phyloP scores from a whole-genome alignment of 345 rosid species.

The Salix brachista region DNA sequence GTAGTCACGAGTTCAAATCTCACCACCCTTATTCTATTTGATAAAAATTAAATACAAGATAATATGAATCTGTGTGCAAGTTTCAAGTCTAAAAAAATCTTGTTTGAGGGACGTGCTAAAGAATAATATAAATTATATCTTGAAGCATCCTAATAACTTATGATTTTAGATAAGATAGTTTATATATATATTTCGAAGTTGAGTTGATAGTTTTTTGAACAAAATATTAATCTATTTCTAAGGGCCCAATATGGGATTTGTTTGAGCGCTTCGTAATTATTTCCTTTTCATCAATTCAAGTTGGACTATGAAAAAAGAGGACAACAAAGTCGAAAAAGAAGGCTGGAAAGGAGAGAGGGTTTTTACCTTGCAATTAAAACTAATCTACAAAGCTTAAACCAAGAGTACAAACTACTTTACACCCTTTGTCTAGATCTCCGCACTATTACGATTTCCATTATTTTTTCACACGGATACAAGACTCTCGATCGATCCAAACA shows the following conservation, averaged over 20 bases:
- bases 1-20: too few relatives aligned
- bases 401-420: slow-evolving; percentile 26
- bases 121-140: too few relatives aligned
- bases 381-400: slow-evolving; percentile 1
- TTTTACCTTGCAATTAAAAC: slow-evolving; percentile 42
- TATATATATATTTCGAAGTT: background rate
- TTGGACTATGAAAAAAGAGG: slow-evolving; percentile 25
- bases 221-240: slow-evolving; percentile 10
- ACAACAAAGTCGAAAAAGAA: slow-evolving; percentile 34
- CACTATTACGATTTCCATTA: too few relatives aligned
- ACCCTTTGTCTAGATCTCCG: slow-evolving; percentile 1
- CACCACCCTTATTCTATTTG: too few relatives aligned
- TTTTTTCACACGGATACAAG: background rate
- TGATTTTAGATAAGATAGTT: too few relatives aligned
- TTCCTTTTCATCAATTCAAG: slow-evolving; percentile 24
- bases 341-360: slow-evolving; percentile 24
- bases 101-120: fast-evolving
- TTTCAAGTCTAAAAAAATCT: too few relatives aligned
- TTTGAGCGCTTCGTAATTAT: slow-evolving; percentile 34
- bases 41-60: too few relatives aligned
- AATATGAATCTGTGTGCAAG: fast-evolving
- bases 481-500: background rate
- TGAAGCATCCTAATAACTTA: too few relatives aligned
- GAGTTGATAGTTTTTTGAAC: slow-evolving; percentile 14
- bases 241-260: slow-evolving; percentile 30